Base-by-base conservation (phyloP, 2,329 filamentous ascomycete genomes). In the Simplicillium sp. region DNA sequence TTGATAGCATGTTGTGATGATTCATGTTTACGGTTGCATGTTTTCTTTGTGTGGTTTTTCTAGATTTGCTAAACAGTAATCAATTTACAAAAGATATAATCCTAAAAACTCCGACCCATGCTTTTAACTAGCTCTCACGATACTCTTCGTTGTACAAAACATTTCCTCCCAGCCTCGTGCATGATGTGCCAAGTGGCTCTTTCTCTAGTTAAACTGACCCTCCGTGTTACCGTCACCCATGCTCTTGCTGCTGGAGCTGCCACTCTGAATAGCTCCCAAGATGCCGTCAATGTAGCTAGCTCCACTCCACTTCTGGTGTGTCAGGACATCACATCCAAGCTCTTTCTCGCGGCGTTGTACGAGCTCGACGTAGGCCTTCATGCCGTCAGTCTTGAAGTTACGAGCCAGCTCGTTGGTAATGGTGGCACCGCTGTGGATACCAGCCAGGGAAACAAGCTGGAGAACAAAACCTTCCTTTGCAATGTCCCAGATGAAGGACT, bases 191-290 rank as follows among this genome's bases (percentile, higher is more conserved):
- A 25, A 25, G 20, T 25, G 20, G 20, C 20, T 6, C 9, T 25
- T 25, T 9, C 9, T 25, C 20, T 57, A 65, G 44, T 66, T 43
- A 41, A 82, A 82, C 54, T 82, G 78, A 0, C 75, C 73, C 62
- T 97, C 90, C 0, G 90, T 97, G 58, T 92, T 94, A 1, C 90
- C 90, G 36, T 90, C 85, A 1, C 90, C 90, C 90, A 96, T 95
- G 60, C 87, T 92, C 75, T 80, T 89, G 59, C 78, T 94, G 41
- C 85, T 82, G 42, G 82, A 88, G 65, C 85, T 94, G 16, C 89
- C 90, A 53, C 87, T 94, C 65, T 94, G 87, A 39, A 96, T 94
- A 4, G 85, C 81, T 0, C 88, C 88, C 28, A 96, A 59, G 36
- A 96, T 90, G 3, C 89, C 88, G 59, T 96, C 89, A 50, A 96